Percentiles rank a stretch among this genome's conserved stretches.
Evolutionary conservation across 176 grass and related monocot species (phyloP).

Genomic region (Avena atlantica): DNA sequence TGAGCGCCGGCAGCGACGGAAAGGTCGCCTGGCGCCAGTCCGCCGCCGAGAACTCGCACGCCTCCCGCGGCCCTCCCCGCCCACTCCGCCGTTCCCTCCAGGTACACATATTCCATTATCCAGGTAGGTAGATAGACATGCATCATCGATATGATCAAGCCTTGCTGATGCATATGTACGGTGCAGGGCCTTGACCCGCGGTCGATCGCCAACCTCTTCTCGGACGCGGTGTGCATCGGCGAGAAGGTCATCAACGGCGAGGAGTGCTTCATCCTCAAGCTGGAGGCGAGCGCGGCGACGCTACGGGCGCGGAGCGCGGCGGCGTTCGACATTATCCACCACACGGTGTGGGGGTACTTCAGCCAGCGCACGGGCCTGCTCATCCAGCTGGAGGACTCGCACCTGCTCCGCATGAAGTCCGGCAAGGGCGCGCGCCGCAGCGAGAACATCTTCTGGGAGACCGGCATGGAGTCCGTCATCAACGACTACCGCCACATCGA

Average conservation of each 20-base stretch:
- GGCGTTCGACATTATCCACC: constrained; percentile 91
- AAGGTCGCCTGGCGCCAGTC: constrained; percentile 92
- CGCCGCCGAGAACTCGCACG: constrained; percentile 60
- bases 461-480: constrained; percentile 90
- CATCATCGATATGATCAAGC: not conserved
- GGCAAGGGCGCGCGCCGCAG: constrained; percentile 63
- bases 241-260: constrained; percentile 88
- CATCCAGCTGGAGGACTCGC: constrained; percentile 91
- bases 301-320: constrained; percentile 68
- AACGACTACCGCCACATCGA: constrained; percentile 87
- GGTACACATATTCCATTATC: not conserved
- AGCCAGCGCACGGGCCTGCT: constrained; percentile 97
- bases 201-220: constrained; percentile 91
- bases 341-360: constrained; percentile 98
- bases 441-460: constrained; percentile 97
- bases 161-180: not conserved
- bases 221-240: constrained; percentile 88
- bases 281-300: constrained; percentile 69
- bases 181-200: constrained; percentile 78
- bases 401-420: constrained; percentile 93
- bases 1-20: constrained; percentile 83
- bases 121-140: not conserved
- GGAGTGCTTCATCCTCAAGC: constrained; percentile 98
- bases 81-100: constrained; percentile 95
- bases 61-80: constrained; percentile 68